Evolutionary conservation across 805 yeast genomes (phyloP).

Genomic region (Starmerella khaoyaiensis): DNA sequence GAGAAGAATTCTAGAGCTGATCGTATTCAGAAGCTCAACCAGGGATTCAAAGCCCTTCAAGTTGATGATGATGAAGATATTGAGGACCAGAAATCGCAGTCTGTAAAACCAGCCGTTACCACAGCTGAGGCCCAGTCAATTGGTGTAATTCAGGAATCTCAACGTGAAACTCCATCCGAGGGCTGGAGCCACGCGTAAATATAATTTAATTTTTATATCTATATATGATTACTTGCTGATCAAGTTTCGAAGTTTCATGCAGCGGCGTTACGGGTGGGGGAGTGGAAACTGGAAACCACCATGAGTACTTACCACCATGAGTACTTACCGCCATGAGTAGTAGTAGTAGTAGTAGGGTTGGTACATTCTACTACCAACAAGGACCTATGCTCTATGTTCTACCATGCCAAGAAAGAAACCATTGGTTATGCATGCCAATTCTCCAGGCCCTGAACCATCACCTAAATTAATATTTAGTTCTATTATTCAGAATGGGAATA

Average conservation of each 20-base stretch:
- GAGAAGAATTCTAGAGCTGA: constrained; percentile 15
- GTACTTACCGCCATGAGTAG: background rate
- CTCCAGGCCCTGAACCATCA: background rate
- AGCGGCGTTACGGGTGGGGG: background rate
- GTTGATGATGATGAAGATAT: constrained; percentile 16
- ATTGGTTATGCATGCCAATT: too few relatives aligned
- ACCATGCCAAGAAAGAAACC: too few relatives aligned
- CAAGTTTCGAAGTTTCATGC: too few relatives aligned
- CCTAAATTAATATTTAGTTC: background rate
- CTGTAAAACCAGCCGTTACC: constrained; percentile 3
- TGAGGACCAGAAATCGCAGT: constrained; percentile 13
- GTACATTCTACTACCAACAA: background rate
- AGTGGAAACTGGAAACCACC: background rate
- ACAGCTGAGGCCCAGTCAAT: constrained; percentile 11
- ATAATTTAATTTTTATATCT: background rate
- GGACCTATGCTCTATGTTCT: background rate
- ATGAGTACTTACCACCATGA: background rate
- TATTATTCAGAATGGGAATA: background rate
- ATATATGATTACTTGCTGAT: background rate
- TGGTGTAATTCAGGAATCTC: constrained; percentile 16
- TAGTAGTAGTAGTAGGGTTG: background rate
- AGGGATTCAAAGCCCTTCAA: constrained; percentile 20
- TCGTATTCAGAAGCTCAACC: constrained; percentile 22
- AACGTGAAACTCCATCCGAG: constrained; percentile 15
- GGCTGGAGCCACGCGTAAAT: constrained; percentile 14